phyloP scores from a whole-genome alignment of 306 rosid genomes.

The Cicer arietinum region DNA sequence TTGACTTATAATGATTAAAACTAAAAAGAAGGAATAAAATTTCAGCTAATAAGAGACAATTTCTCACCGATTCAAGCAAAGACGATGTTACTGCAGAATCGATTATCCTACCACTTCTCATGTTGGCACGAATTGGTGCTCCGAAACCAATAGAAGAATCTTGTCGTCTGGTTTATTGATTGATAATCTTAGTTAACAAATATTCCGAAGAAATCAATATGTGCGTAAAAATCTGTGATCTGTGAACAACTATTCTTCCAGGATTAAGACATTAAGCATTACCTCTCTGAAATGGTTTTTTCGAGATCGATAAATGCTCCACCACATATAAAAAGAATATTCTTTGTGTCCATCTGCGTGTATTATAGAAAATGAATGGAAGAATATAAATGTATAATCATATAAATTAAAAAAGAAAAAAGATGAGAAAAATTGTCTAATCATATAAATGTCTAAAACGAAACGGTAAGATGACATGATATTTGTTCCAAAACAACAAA shows the following conservation, averaged over 20 bases:
- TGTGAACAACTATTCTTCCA: conserved; percentile 10
- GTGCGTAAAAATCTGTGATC: neutral
- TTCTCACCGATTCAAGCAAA: conserved; percentile 83
- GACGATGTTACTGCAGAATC: conserved; percentile 78
- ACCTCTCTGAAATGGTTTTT: conserved; percentile 98
- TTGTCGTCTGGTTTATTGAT: conserved; percentile 75
- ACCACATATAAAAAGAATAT: conserved; percentile 95
- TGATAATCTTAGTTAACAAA: conserved; percentile 14
- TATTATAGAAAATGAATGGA: conserved; percentile 37
- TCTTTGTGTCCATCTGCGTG: conserved; percentile 86
- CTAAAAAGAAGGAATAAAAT: neutral
- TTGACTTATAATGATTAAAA: neutral
- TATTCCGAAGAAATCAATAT: conserved; percentile 16
- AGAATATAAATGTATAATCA: neutral
- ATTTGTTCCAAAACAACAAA: conserved; percentile 45
- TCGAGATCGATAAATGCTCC: conserved; percentile 98
- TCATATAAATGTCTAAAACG: conserved; percentile 5
- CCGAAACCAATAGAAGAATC: conserved; percentile 98
- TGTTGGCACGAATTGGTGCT: conserved; percentile 94
- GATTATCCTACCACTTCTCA: conserved; percentile 74
- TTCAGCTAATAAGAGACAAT: conserved; percentile 34
- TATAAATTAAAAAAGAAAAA: neutral
- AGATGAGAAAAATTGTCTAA: neutral
- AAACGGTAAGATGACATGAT: conserved; percentile 14
- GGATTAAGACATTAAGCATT: conserved; percentile 29